Base-by-base conservation (phyloP, 1,284 basidiomycete species). In the Ustilago cynodontis region DNA sequence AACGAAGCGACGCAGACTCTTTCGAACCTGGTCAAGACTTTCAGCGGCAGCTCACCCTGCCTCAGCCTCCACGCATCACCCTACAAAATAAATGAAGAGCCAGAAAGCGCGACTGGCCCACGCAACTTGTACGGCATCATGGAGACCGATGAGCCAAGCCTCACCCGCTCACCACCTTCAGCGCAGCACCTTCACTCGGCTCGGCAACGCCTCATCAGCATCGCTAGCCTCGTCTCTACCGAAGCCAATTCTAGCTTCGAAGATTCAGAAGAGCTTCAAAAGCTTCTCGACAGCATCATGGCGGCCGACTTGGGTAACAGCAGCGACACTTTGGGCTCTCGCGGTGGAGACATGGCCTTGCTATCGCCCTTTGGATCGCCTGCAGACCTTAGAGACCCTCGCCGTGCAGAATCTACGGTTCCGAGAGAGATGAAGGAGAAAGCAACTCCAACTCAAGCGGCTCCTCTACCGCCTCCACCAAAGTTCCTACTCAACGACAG, bases 221-320 rank as follows among this genome's bases (percentile, higher is more conserved):
- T 55, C 24, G 65, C 59, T 10, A 70, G 69, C 37, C 18, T 70
- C 16, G 63, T 69, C 24, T 72, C 70, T 5, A 77, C 74, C 16
- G 74, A 77, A 41, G 74, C 66, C 4, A 77, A 77, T 43, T 77
- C 74, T 33, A 70, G 63, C 14, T 77, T 77, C 18, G 74, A 72
- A 43, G 74, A 77, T 16, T 65, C 65, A 2, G 74, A 77, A 45
- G 74, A 77, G 54, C 58, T 77, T 28, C 74, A 77, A 47, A 69
- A 64, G 28, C 51, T 77, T 6, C 41, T 77, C 8, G 74, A 77
- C 4, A 72, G 70, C 33, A 77, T 77, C 52, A 77, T 77, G 74
- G 69, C 74, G 2, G 66, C 70, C 0, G 69, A 66, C 10, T 28
- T 69, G n/a, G 65, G 60, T 4, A 43, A 39, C 11, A 68, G 69